Evolutionary conservation across 208 protist genomes (phyloP), one percentile per base, ranked within the genome.

Genomic region (Vickermania ingenoplastis): DNA sequence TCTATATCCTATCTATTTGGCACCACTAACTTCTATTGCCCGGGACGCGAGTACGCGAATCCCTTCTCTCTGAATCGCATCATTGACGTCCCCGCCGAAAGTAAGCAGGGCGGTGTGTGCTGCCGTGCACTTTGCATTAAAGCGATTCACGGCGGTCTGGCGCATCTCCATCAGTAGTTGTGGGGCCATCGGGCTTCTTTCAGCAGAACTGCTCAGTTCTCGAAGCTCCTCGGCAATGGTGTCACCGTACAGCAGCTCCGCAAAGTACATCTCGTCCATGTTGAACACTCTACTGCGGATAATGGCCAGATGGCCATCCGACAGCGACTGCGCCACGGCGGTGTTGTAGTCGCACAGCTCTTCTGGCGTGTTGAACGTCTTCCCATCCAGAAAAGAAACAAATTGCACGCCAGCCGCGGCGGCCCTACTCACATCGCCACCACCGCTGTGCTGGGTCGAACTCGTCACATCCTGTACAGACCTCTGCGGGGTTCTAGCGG

Each of bases 241-340:
- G 54, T 93, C 86, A 36, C 67, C 86, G 67, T 93, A 92, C 29
- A 93, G 74, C 57, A 93, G 72, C 63, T 93, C 82, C 23, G 86
- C 86, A 69, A 93, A 93, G 5, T 64, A 66, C 21, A 67, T 71
- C 59, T 93, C 86, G 55, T 93, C 75, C 36, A 86, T 61, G 67
- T 79, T 21, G 53, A 93, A 93, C 27, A 93, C 66, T 21, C 64
- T 53, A 3, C 59, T 60, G 5, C 86, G 82, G 31, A 93, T 59
- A 4, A 77, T 50, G 31, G 82, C 79, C 0, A 93, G 69, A 25
- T 93, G 68, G 14, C 83, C 78, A 57, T 93, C 86, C 28, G 59
- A 79, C 52, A 93, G 73, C 21, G 55, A 31, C 67, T 93, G 78
- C 4, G 86, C 86, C 41, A 93, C 53, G 31, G 62, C 62, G 11